Evolutionary conservation across 2,329 filamentous ascomycete species (phyloP).

Genomic region (Aaosphaeria pasadenensis): DNA sequence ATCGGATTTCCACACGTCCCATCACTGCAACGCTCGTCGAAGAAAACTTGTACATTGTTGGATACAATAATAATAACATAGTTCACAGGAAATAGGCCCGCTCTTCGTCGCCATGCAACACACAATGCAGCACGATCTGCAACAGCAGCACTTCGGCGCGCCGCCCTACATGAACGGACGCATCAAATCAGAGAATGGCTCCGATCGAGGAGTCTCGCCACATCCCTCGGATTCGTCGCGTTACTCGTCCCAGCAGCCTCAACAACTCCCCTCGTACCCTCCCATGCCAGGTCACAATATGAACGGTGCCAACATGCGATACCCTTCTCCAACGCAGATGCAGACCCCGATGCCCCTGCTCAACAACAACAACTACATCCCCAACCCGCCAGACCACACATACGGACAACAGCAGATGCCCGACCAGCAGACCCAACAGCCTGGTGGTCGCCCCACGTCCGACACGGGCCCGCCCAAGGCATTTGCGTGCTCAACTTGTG

Average conservation of each 20-base stretch:
- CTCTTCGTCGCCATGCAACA: slow-evolving; percentile 39
- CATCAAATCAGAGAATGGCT: slow-evolving; percentile 58
- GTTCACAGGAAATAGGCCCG: slow-evolving; percentile 12
- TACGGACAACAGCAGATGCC: slow-evolving; percentile 38
- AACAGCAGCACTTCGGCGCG: slow-evolving; percentile 45
- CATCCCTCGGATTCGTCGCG: slow-evolving; percentile 56
- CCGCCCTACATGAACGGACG: slow-evolving; percentile 48
- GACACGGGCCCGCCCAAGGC: slow-evolving; percentile 63
- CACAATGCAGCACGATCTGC: slow-evolving; percentile 41
- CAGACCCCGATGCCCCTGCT: slow-evolving; percentile 53
- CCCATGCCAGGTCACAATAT: slow-evolving; percentile 49
- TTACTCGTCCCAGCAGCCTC: slow-evolving; percentile 57
- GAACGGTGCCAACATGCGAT: slow-evolving; percentile 49
- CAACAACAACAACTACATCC: slow-evolving; percentile 55
- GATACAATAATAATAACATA: slow-evolving; percentile 39
- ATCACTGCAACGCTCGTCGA: slow-evolving; percentile 5
- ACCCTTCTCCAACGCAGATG: slow-evolving; percentile 52
- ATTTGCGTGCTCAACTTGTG: slow-evolving; percentile 85
- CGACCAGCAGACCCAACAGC: slow-evolving; percentile 39
- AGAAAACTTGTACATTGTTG: slow-evolving; percentile 42
- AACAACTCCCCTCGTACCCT: slow-evolving; percentile 47
- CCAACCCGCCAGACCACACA: slow-evolving; percentile 48
- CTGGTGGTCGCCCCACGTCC: slow-evolving; percentile 42
- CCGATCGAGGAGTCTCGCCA: slow-evolving; percentile 56
- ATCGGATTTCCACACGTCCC: too few species aligned